Base-by-base conservation (phyloP, 345 rosid genomes). In the Pugionium cornutum region DNA sequence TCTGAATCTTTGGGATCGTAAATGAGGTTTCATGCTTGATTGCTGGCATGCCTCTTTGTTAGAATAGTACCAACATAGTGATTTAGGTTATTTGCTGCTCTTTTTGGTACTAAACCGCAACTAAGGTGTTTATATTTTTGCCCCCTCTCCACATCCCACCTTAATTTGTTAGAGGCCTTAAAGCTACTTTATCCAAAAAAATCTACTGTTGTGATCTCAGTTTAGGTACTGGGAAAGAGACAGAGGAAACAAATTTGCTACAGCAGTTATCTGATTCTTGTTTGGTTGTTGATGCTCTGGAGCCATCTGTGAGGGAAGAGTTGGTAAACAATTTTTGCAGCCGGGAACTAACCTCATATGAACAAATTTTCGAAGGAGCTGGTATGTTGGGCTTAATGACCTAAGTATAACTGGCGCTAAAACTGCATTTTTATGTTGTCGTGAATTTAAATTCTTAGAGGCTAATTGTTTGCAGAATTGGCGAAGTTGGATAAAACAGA, bases 331-430 rank as follows among this genome's bases (percentile, higher is more conserved):
- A 83, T 68, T 94, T 90, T 73, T 94, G 99, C 89, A 85, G 86
- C 81, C 77, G 92, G 79, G 99, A 94, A 82, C 92, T 94, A 62
- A 94, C 95, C 62, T 94, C 97, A 46, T 94, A 90, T 76, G 96
- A 88, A 80, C 97, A 94, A 76, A 94, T 94, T 47, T 94, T 90
- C 77, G 96, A 90, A 85, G 99, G 99, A 84, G 99, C 96, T 76
- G 99, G 99, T 94, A 75, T 62, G 82, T 79, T 60, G 52, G 60
- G 46, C 62, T 67, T 40, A 39, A 61, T 64, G 68, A 42, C 75
- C 64, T 66, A 26, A 8, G 48, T 54, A 35, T 53, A 4, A 39
- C 55, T 68, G 29, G 51, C 58, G 46, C 58, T 68, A 32, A 51
- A 46, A 53, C 36, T 48, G 53, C 41, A 9, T 53, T 1, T 65